Percentiles rank a stretch among this genome's conserved stretches.
Conservation (phyloP, 2,329 filamentous ascomycete species). For the Hawksworthiomyces lignivorus region DNA sequence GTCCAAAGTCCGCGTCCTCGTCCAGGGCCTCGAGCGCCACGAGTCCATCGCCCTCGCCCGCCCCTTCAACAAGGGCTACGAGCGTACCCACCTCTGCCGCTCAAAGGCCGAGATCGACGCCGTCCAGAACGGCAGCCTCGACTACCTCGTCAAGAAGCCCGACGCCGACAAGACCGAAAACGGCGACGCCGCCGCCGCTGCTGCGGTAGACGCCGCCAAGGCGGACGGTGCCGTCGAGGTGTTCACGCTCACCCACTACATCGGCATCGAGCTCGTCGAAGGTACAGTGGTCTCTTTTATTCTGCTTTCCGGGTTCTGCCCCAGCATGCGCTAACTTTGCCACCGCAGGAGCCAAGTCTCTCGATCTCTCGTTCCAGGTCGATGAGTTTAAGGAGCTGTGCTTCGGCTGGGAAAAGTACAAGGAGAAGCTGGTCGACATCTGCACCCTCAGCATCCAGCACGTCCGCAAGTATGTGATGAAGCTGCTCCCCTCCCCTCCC, state of each 20-base stretch:
- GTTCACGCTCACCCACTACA: slow-evolving; percentile 90
- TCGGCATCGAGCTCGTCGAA: slow-evolving; percentile 73
- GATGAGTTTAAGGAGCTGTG: slow-evolving; percentile 81
- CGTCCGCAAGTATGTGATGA: slow-evolving; percentile 65
- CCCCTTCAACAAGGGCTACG: slow-evolving; percentile 88
- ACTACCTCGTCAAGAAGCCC: slow-evolving; percentile 38
- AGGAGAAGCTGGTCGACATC: slow-evolving; percentile 55
- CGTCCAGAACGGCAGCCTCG: slow-evolving; percentile 46
- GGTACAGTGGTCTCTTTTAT: slow-evolving; percentile 42
- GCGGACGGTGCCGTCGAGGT: slow-evolving; percentile 37
- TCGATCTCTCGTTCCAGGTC: slow-evolving; percentile 76
- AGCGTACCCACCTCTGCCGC: slow-evolving; percentile 67
- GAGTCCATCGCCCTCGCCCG: slow-evolving; percentile 74
- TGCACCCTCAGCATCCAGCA: slow-evolving; percentile 70
- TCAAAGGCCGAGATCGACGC: slow-evolving; percentile 40
- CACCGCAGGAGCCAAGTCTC: slow-evolving; percentile 53
- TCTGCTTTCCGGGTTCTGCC: no score
- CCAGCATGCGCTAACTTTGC: slow-evolving; percentile 8
- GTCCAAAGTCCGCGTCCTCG: slow-evolving; percentile 82
- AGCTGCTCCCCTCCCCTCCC: not conserved
- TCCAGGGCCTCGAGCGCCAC: slow-evolving; percentile 75
- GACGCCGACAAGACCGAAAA: slow-evolving; percentile 31
- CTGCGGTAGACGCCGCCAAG: not conserved
- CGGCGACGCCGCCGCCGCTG: not conserved
- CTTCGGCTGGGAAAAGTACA: slow-evolving; percentile 65